Evolutionary conservation across 176 grass and related monocot species (phyloP), one percentile per base, ranked within the genome.

Genomic region (Puya raimondii): DNA sequence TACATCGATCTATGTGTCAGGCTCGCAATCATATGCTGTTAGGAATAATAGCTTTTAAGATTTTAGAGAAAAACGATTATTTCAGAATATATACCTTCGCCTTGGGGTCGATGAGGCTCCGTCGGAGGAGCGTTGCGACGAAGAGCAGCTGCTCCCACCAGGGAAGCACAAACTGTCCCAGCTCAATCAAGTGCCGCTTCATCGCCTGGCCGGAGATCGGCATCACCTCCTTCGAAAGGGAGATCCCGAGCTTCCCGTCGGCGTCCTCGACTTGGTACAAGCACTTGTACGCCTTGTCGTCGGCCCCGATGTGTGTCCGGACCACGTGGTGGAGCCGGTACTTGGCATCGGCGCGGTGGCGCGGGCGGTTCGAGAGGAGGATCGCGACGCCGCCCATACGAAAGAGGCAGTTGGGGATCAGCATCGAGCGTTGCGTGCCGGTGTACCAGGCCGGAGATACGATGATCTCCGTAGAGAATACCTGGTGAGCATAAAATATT

Each of bases 71-170:
- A 42, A 42, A 42, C 5, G 3, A 42, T 42, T 42, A 6, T 42
- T 4, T 5, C 4, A 42, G 33, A 7, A 61, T 20, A 17, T 58
- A 58, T 4, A 61, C 21, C 16, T 61, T 61, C 17, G 17, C 16
- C 56, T 61, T 61, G 21, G 56, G 17, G 17, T 61, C 10, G 4
- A 61, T 61, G 1, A 61, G 7, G 9, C 21, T 61, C 2, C 7
- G 5, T 7, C 56, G 17, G 16, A 61, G 56, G 56, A 61, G 4
- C 0, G 56, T 61, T 20, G 13, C 16, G 2, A 61, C 16, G 16
- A 61, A 61, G n/a, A 61, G 56, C 17, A 61, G 21, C 56, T 61
- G 56, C 17, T 61, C 56, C 56, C 56, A 61, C 56, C n/a, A 61
- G 1, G 56, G 56, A 21, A 61, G 56, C 16, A 61, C 56, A 2